Evolutionary conservation across 176 grass and related monocot genomes (phyloP).

Genomic region (Guadua angustifolia): DNA sequence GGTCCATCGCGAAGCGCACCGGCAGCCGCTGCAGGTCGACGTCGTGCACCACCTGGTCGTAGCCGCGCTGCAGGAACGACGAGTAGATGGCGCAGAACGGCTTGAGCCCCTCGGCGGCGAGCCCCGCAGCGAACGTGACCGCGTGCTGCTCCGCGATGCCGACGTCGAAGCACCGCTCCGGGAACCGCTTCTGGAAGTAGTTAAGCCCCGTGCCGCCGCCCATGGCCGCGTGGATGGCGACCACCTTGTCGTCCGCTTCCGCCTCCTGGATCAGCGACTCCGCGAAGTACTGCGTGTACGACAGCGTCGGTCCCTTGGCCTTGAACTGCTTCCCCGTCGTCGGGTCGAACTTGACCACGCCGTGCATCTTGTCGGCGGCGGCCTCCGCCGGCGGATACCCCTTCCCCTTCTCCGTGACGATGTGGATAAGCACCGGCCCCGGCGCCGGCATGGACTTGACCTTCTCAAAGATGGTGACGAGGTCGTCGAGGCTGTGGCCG

Average conservation of each 20-base stretch:
- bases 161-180: slow-evolving; percentile 95
- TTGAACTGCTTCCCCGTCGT: slow-evolving; percentile 75
- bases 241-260: slow-evolving; percentile 68
- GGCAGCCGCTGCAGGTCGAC: slow-evolving; percentile 89
- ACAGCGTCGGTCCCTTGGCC: slow-evolving; percentile 46
- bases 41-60: slow-evolving; percentile 98
- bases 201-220: slow-evolving; percentile 94
- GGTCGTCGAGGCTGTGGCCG: slow-evolving; percentile 80
- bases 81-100: slow-evolving; percentile 99
- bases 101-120: slow-evolving; percentile 84
- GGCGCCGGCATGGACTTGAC: slow-evolving; percentile 82
- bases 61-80: slow-evolving; percentile 91
- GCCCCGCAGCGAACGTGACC: slow-evolving; percentile 84
- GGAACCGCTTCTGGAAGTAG: slow-evolving; percentile 89
- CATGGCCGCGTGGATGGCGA: slow-evolving; percentile 96
- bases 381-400: slow-evolving; percentile 87
- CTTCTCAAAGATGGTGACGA: slow-evolving; percentile 79
- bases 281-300: slow-evolving; percentile 91
- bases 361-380: slow-evolving; percentile 91
- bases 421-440: slow-evolving; percentile 82
- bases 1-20: slow-evolving; percentile 81
- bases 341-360: slow-evolving; percentile 87
- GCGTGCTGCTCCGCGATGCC: slow-evolving; percentile 99
- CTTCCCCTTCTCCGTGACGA: slow-evolving; percentile 93
- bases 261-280: slow-evolving; percentile 82